These are phyloP conservation scores for Gaeumannomyces tritici DNA, from an alignment of 2,329 filamentous ascomycete species.

Conservation along the genomic window DNA sequence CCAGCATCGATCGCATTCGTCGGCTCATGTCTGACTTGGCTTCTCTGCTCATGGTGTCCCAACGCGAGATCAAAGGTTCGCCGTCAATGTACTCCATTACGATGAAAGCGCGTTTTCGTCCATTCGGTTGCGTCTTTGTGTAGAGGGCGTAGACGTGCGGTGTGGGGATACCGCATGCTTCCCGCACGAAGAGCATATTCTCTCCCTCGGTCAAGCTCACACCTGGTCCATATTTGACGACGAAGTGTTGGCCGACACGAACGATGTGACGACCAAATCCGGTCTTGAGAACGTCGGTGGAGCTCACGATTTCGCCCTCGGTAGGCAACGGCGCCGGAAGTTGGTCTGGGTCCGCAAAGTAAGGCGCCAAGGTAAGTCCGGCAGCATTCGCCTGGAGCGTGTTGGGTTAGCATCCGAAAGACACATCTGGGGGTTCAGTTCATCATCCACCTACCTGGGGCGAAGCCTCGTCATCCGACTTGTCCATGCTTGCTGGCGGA, in stretches of 20 bases:
- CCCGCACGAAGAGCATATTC: background rate
- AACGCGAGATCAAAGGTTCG: constrained; percentile 3
- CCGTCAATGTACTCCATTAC: constrained; percentile 8
- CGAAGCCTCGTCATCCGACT: too few relatives aligned
- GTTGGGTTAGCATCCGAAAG: too few relatives aligned
- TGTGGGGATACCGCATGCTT: background rate
- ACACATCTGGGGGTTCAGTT: too few relatives aligned
- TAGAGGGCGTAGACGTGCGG: constrained; percentile 12
- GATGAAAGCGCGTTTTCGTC: background rate
- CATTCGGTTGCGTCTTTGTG: background rate
- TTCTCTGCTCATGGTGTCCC: constrained; percentile 4
- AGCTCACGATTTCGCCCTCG: too few relatives aligned
- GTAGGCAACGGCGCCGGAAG: too few relatives aligned
- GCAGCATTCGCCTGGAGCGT: too few relatives aligned
- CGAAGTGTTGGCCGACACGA: background rate
- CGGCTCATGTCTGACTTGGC: constrained; percentile 4
- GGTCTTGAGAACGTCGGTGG: too few relatives aligned
- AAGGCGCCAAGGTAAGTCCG: too few relatives aligned
- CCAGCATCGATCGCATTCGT: constrained; percentile 6
- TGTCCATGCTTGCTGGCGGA: too few relatives aligned
- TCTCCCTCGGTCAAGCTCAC: background rate
- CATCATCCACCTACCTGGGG: too few relatives aligned
- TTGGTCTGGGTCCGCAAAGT: too few relatives aligned
- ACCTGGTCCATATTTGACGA: background rate
- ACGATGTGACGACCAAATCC: too few relatives aligned